phyloP scores from a whole-genome alignment of 2,329 filamentous ascomycete genomes.

The Sporothrix pallida region DNA sequence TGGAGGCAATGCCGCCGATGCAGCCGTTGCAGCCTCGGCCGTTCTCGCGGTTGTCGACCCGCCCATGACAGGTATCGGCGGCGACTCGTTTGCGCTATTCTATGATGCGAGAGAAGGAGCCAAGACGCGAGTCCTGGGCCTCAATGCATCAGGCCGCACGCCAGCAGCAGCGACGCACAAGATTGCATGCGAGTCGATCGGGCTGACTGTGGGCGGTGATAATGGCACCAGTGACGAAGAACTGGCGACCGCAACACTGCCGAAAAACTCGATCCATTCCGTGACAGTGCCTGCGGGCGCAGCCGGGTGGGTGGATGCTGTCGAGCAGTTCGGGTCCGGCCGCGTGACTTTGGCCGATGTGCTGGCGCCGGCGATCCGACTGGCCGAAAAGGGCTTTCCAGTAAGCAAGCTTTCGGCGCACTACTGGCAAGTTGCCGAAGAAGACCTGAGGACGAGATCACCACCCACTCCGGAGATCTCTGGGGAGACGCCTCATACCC shows the following conservation, averaged over 20 bases:
- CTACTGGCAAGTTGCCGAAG: slow-evolving; percentile 41
- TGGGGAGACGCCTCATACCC: slow-evolving; percentile 63
- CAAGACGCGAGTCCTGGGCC: slow-evolving; percentile 68
- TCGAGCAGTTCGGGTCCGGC: slow-evolving; percentile 85
- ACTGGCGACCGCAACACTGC: slow-evolving; percentile 57
- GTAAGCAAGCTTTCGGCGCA: slow-evolving; percentile 71
- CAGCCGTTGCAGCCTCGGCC: slow-evolving; percentile 86
- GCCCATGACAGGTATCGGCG: slow-evolving; percentile 86
- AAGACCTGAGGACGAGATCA: slow-evolving; percentile 56
- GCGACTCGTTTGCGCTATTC: slow-evolving; percentile 92
- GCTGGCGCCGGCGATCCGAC: slow-evolving; percentile 77
- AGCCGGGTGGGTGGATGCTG: slow-evolving; percentile 82
- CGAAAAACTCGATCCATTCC: slow-evolving; percentile 73
- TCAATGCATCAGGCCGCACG: slow-evolving; percentile 91
- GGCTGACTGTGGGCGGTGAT: slow-evolving; percentile 52
- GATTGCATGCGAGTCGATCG: slow-evolving; percentile 70
- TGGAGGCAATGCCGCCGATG: slow-evolving; percentile 92
- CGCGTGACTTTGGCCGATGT: slow-evolving; percentile 76
- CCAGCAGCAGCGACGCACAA: slow-evolving; percentile 72
- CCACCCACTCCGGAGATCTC: slow-evolving; percentile 57
- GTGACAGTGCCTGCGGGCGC: slow-evolving; percentile 71
- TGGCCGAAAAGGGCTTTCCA: slow-evolving; percentile 85
- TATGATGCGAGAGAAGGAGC: slow-evolving; percentile 68
- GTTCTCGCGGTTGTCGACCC: slow-evolving; percentile 93
- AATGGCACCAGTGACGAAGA: background rate